Evolutionary conservation across 2,329 filamentous ascomycete species (phyloP).

Genomic region (Colletotrichum cereale): DNA sequence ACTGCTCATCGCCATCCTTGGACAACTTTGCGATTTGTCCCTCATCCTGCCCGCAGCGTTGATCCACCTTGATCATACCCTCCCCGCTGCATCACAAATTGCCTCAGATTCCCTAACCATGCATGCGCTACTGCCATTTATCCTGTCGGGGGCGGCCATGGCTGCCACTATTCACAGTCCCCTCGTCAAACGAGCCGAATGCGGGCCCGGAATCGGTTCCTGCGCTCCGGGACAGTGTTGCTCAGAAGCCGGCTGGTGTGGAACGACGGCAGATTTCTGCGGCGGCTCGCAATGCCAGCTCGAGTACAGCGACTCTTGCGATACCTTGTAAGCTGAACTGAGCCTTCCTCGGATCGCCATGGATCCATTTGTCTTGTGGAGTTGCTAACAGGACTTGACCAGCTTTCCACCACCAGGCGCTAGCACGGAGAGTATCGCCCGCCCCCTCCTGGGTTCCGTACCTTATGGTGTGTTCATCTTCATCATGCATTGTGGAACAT

Average conservation of each 20-base stretch:
- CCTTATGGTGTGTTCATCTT: conserved; percentile 53
- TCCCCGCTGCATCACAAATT: conserved; percentile 25
- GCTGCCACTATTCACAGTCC: conserved; percentile 35
- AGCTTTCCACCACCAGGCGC: conserved; percentile 50
- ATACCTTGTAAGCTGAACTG: conserved; percentile 53
- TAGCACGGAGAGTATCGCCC: conserved; percentile 49
- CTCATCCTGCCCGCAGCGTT: conserved; percentile 27
- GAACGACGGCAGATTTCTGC: conserved; percentile 51
- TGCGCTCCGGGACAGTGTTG: conserved; percentile 52
- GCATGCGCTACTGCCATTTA: conserved; percentile 33
- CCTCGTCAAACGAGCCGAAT: conserved; percentile 43
- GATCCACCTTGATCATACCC: conserved; percentile 37
- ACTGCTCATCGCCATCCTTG: conserved; percentile 24
- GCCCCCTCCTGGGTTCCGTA: conserved; percentile 50
- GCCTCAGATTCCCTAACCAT: conserved; percentile 25
- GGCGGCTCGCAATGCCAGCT: conserved; percentile 55
- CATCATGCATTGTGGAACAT: conserved; percentile 30
- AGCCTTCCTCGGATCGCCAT: background rate
- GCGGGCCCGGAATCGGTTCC: conserved; percentile 52
- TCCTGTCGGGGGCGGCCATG: conserved; percentile 34
- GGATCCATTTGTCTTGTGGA: background rate
- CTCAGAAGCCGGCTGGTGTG: conserved; percentile 54
- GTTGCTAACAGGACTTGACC: conserved; percentile 9
- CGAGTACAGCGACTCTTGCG: conserved; percentile 55
- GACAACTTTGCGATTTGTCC: background rate